Evolutionary conservation across 2,329 filamentous ascomycete species (phyloP).

Genomic region (Penicillium glabrum): DNA sequence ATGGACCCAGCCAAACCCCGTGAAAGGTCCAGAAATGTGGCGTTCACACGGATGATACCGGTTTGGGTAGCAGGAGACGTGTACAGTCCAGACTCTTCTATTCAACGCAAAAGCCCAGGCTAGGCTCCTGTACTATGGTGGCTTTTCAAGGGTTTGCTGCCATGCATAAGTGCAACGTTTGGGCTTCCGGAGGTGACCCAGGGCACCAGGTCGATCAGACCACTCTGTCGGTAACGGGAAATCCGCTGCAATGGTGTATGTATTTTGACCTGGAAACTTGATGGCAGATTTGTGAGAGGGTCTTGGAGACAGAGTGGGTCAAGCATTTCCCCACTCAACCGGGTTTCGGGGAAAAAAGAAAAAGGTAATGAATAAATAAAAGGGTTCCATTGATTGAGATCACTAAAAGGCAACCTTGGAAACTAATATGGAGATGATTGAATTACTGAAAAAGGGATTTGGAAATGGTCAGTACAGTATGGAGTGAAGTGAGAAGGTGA

Average conservation of each 20-base stretch:
- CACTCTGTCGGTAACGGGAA: slow-evolving; percentile 17
- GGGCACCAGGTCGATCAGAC: slow-evolving; percentile 17
- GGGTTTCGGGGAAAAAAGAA: not conserved
- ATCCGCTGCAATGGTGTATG: slow-evolving; percentile 10
- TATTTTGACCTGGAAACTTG: slow-evolving; percentile 7
- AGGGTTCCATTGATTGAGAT: not conserved
- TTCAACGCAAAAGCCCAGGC: not conserved
- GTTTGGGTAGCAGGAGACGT: not conserved
- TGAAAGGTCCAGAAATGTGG: slow-evolving; percentile 1
- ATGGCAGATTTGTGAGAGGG: not conserved
- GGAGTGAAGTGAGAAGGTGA: not conserved
- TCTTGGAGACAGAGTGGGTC: not conserved
- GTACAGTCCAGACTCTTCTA: not conserved
- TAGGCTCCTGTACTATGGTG: not conserved
- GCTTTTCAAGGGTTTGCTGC: not conserved
- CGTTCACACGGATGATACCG: not conserved
- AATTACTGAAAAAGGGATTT: not conserved
- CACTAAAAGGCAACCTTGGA: too few species aligned
- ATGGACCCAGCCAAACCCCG: not conserved
- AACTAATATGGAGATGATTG: not conserved
- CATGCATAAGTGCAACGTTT: slow-evolving; percentile 2
- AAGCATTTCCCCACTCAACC: not conserved
- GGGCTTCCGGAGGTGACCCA: slow-evolving; percentile 11
- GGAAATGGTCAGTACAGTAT: not conserved
- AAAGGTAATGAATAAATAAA: not conserved